Conservation (phyloP, 106 monocot species). For the Hemerocallis citrina region DNA sequence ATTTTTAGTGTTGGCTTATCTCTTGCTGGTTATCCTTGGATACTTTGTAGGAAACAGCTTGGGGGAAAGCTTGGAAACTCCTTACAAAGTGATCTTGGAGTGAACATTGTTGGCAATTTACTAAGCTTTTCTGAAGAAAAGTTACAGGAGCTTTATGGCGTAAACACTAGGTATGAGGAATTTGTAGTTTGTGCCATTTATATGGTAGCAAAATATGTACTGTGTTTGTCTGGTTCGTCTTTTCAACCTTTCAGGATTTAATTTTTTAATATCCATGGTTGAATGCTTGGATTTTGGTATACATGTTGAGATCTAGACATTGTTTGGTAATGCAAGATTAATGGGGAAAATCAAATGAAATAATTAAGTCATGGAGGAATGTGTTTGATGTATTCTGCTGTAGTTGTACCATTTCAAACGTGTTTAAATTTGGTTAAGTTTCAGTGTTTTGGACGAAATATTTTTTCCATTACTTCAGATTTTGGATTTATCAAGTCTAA, state of each 20-base stretch:
- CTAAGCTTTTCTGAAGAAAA: slow-evolving; percentile 63
- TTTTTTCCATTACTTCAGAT: no score
- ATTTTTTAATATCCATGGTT: no score
- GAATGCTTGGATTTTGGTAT: no score
- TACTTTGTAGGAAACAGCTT: slow-evolving; percentile 68
- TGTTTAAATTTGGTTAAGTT: no score
- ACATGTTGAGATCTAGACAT: no score
- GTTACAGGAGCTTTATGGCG: slow-evolving; percentile 77
- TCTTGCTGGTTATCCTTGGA: background rate
- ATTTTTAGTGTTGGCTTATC: background rate
- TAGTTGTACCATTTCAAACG: no score
- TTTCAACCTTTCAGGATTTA: background rate
- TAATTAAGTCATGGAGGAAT: no score
- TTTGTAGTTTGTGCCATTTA: slow-evolving; percentile 1
- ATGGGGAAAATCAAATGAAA: no score
- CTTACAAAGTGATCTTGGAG: slow-evolving; percentile 78
- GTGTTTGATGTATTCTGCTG: no score
- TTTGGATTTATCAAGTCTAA: no score
- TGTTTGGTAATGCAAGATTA: no score
- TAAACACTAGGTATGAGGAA: slow-evolving; percentile 71
- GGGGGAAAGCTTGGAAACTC: slow-evolving; percentile 95
- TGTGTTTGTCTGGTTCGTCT: background rate
- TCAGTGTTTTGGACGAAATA: no score
- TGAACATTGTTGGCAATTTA: slow-evolving; percentile 77
- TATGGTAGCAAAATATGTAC: background rate